Evolutionary conservation across 768 basidiomycete species (phyloP).

Genomic region (Asterophora lycoperdoides): DNA sequence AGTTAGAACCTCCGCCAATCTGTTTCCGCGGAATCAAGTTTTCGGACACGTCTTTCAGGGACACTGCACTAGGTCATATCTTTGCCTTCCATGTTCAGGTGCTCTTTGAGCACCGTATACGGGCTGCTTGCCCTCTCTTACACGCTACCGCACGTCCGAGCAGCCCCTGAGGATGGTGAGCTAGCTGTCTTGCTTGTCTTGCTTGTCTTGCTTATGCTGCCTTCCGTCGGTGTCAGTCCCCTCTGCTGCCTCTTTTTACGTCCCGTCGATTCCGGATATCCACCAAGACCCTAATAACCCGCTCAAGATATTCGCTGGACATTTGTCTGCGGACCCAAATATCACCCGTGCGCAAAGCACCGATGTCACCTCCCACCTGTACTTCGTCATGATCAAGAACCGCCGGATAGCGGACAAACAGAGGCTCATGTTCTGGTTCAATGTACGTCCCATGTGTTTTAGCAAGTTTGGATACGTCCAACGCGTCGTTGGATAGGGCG

Average conservation of each 20-base stretch:
- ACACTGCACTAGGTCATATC: not conserved
- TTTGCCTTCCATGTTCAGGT: slow-evolving; percentile 7
- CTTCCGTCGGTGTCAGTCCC: slow-evolving; percentile 45
- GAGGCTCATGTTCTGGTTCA: slow-evolving; percentile 94
- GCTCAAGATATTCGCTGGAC: slow-evolving; percentile 80
- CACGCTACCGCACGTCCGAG: slow-evolving; percentile 11
- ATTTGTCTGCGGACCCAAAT: slow-evolving; percentile 76
- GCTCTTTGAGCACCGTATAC: slow-evolving; percentile 10
- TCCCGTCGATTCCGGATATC: slow-evolving; percentile 70
- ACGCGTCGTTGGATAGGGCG: slow-evolving; percentile 53
- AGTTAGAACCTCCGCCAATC: too few species aligned
- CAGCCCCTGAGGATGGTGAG: slow-evolving; percentile 41
- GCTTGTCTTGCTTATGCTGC: slow-evolving; percentile 4
- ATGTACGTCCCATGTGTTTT: slow-evolving; percentile 53
- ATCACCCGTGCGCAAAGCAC: slow-evolving; percentile 43
- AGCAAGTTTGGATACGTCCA: not conserved
- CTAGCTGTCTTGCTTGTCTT: slow-evolving; percentile 3
- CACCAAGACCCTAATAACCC: slow-evolving; percentile 68
- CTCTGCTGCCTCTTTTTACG: slow-evolving; percentile 82
- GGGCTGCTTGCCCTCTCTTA: slow-evolving; percentile 13
- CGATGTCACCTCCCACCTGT: slow-evolving; percentile 74
- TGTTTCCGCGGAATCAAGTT: not conserved
- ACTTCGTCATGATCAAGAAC: slow-evolving; percentile 88
- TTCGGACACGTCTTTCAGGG: not conserved
- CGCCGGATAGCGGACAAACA: slow-evolving; percentile 85